Evolutionary conservation across 208 protist genomes (phyloP).

Genomic region (Leishmania lainsoni): DNA sequence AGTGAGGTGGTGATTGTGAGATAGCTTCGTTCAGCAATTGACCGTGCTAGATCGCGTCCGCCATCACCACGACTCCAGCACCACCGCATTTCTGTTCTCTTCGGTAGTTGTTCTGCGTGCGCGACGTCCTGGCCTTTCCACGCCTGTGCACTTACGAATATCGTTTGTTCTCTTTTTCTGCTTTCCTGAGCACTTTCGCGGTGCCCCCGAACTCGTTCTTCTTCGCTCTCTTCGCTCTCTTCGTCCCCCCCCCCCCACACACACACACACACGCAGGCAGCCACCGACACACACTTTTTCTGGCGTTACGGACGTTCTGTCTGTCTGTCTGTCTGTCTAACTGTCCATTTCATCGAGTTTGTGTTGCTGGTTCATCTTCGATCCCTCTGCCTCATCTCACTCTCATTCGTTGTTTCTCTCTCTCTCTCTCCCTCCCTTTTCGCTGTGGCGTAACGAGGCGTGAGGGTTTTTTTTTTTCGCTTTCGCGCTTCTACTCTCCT

Average conservation of each 20-base stretch:
- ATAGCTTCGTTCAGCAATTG: not conserved
- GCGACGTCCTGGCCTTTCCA: not conserved
- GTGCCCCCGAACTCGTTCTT: not conserved
- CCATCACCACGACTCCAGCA: not conserved
- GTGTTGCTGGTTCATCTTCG: not conserved
- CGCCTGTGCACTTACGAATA: not conserved
- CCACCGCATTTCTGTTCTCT: not conserved
- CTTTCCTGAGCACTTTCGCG: not conserved
- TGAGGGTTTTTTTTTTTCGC: not conserved
- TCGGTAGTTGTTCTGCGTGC: not conserved
- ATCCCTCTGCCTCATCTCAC: not conserved
- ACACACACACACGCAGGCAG: too few relatives aligned
- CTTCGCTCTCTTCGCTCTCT: not conserved
- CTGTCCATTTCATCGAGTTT: not conserved
- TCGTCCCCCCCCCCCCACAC: too few relatives aligned
- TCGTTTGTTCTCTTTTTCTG: not conserved
- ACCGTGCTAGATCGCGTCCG: not conserved
- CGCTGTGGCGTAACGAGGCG: not conserved
- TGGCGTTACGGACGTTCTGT: too few relatives aligned
- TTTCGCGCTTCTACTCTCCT: not conserved
- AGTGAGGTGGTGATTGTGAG: not conserved
- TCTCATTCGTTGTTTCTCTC: not conserved
- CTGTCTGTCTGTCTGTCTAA: too few relatives aligned
- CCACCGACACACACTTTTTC: too few relatives aligned
- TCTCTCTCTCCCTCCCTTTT: not conserved